A percentile compares a stretch with the other conserved stretches of the same genome.
These are phyloP conservation scores for Neonectria neomacrospora DNA, from an alignment of 2,329 filamentous ascomycete genomes.

Conservation along the genomic window DNA sequence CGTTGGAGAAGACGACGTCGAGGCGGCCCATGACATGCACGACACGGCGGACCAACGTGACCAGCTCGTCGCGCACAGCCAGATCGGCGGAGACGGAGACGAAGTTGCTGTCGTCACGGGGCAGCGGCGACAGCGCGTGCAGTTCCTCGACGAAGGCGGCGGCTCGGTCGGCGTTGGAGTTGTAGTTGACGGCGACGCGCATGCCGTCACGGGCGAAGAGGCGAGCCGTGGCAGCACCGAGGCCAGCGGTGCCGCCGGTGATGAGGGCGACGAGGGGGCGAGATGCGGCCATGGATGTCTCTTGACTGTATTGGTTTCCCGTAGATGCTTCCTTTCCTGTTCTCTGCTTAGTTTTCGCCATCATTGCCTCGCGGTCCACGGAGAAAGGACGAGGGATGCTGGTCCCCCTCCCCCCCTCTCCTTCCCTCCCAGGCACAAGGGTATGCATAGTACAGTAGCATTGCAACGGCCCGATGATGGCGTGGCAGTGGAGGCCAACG, in stretches of 20 bases:
- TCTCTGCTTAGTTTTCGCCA: neutral
- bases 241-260: slow-evolving; percentile 69
- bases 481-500: slow-evolving; percentile 1
- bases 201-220: slow-evolving; percentile 76
- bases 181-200: slow-evolving; percentile 80
- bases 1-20: slow-evolving; percentile 84
- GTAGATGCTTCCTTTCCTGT: neutral
- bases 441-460: neutral
- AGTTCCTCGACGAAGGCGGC: slow-evolving; percentile 67
- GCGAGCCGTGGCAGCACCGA: slow-evolving; percentile 75
- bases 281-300: slow-evolving; percentile 8
- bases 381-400: slow-evolving; percentile 2
- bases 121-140: slow-evolving; percentile 55
- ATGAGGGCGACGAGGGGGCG: slow-evolving; percentile 55
- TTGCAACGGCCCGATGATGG: neutral
- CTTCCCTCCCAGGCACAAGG: neutral
- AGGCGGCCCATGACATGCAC: slow-evolving; percentile 69
- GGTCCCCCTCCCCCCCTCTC: slow-evolving; percentile 3
- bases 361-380: neutral
- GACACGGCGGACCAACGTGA: slow-evolving; percentile 67
- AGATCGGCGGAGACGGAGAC: slow-evolving; percentile 74
- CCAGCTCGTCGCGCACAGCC: slow-evolving; percentile 67
- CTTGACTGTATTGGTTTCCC: neutral
- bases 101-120: slow-evolving; percentile 46
- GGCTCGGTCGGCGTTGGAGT: slow-evolving; percentile 69